phyloP scores from a whole-genome alignment of 2,329 filamentous ascomycete species.

The Fonsecaea nubica region DNA sequence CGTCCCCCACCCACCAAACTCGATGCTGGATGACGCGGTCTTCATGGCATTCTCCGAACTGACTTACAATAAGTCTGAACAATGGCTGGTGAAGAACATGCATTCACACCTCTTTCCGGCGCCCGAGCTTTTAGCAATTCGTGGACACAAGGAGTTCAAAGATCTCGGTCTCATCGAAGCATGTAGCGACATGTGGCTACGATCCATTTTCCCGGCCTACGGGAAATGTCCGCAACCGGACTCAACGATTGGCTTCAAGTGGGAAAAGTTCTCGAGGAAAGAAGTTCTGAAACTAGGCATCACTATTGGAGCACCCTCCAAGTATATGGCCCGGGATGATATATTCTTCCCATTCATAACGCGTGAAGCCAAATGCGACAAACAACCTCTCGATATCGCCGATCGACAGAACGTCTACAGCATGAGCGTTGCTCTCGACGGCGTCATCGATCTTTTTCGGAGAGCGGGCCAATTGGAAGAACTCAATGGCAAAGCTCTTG shows the following conservation, averaged over 20 bases:
- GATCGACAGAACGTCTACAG: conserved; percentile 43
- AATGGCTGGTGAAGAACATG: conserved; percentile 19
- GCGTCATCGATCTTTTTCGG: conserved; percentile 46
- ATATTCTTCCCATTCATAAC: background rate
- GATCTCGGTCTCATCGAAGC: conserved; percentile 13
- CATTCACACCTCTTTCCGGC: conserved; percentile 18
- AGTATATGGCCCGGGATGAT: background rate
- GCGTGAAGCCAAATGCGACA: conserved; percentile 55
- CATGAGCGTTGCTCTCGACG: conserved; percentile 47
- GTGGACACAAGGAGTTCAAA: conserved; percentile 1
- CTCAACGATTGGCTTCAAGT: conserved; percentile 17
- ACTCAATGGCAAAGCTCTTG: conserved; percentile 22
- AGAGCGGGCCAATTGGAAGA: conserved; percentile 16
- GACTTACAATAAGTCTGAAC: conserved; percentile 16
- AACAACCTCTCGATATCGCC: conserved; percentile 43
- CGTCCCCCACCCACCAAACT: too few relatives aligned
- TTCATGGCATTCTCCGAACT: conserved; percentile 14
- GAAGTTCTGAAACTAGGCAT: background rate
- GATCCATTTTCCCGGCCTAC: conserved; percentile 16
- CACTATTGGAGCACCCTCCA: background rate
- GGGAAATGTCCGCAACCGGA: conserved; percentile 19
- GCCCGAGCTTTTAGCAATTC: conserved; percentile 15
- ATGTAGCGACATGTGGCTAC: conserved; percentile 16
- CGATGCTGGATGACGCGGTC: too few relatives aligned
- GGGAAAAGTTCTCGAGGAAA: background rate